Evolutionary conservation across 2,329 filamentous ascomycete genomes (phyloP), one percentile per base, ranked within the genome.

Genomic region (Neonectria punicea): DNA sequence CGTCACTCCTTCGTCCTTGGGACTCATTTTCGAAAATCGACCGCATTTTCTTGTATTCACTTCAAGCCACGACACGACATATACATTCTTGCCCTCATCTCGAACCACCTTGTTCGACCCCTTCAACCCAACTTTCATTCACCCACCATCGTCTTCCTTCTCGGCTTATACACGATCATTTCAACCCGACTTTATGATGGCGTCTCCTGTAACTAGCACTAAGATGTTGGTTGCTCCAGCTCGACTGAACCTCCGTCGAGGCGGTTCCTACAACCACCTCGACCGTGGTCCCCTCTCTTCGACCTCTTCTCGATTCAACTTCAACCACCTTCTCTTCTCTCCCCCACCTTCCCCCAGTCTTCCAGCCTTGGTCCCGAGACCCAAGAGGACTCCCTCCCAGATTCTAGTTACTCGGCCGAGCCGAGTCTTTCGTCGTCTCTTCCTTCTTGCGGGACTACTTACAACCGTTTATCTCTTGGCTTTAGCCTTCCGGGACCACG

Each of bases 311-410:
- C 82, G 87, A 51, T 90, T 90, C 78, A 88, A 81, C 77, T 89
- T 91, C 79, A 90, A 90, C 73, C 88, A 92, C 67, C 84, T 92
- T 43, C 81, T 90, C 70, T 90, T 88, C 77, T 89, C 87, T 28
- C 85, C 85, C 1, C 92, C 91, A 28, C 90, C 91, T 4, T 95
- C 90, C 2, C 92, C 91, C 2, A 87, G 88, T 67, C 85, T 94
- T 54, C 92, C 91, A 13, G 89, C 88, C 14, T 84, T 92, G 58
- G 82, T 91, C 39, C 89, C 89, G 14, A 85, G 89, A 66, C 87
- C 88, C 74, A 86, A 89, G 74, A 89, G 90, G 78, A 86, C 88
- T 53, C 83, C 84, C 20, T 80, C 83, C 47, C 81, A 86, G n/a
- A 72, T 76, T 18, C 66, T 80, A 55, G 73, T 73, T 4, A 80